Evolutionary conservation across 768 basidiomycete genomes (phyloP).

Genomic region (Cystobasidium tubakii): DNA sequence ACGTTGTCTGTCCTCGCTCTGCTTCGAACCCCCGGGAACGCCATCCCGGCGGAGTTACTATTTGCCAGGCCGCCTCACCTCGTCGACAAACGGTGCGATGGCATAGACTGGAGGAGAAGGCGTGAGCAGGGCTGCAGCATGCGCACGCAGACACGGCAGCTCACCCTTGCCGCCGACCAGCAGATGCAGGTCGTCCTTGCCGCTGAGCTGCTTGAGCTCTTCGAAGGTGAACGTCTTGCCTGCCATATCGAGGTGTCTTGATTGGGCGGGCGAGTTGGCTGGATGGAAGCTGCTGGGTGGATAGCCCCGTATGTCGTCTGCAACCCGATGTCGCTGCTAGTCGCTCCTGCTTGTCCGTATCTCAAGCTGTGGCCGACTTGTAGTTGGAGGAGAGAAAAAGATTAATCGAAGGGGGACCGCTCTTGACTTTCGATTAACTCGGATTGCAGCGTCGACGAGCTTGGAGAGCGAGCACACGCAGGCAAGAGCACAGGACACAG

Average conservation of each 20-base stretch:
- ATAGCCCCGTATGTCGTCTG: too few relatives aligned
- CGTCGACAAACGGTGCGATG: slow-evolving; percentile 65
- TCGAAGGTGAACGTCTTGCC: slow-evolving; percentile 53
- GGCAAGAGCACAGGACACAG: too few relatives aligned
- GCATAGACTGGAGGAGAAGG: slow-evolving; percentile 66
- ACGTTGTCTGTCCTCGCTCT: neutral
- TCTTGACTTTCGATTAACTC: neutral
- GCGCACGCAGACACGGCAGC: slow-evolving; percentile 34
- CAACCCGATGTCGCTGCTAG: too few relatives aligned
- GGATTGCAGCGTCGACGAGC: neutral
- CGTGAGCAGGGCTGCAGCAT: neutral
- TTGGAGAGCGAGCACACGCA: too few relatives aligned
- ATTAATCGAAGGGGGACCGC: too few relatives aligned
- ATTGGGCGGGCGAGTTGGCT: slow-evolving; percentile 12
- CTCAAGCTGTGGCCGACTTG: neutral
- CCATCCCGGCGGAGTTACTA: neutral
- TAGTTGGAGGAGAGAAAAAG: too few relatives aligned
- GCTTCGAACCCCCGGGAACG: neutral
- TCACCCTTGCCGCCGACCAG: slow-evolving; percentile 78
- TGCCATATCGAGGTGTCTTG: neutral
- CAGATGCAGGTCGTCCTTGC: slow-evolving; percentile 71
- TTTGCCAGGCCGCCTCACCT: slow-evolving; percentile 23
- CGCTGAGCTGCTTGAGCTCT: slow-evolving; percentile 59
- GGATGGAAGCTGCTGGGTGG: neutral
- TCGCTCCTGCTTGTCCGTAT: too few relatives aligned